phyloP scores from a whole-genome alignment of 768 basidiomycete genomes.

The Tremella mesenterica region DNA sequence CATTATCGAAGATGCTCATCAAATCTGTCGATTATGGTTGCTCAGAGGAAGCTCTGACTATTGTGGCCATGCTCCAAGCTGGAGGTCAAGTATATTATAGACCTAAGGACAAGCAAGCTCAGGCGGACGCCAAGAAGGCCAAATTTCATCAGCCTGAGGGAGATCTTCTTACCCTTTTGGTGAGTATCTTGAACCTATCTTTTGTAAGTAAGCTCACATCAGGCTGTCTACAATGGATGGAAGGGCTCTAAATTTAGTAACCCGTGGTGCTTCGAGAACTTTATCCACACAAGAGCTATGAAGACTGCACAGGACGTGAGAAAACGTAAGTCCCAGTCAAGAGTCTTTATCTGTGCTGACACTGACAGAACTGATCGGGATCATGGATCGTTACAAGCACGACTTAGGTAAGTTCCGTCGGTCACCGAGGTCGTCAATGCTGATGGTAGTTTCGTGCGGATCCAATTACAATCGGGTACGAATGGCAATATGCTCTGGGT shows the following conservation, averaged over 20 bases:
- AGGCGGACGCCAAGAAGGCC: constrained; percentile 98
- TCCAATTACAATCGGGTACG: constrained; percentile 86
- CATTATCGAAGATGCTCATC: constrained; percentile 94
- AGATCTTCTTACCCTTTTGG: constrained; percentile 56
- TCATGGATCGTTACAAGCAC: constrained; percentile 99
- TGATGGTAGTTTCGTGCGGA: constrained; percentile 52
- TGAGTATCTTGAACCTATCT: constrained; percentile 43
- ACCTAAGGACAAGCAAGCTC: constrained; percentile 98
- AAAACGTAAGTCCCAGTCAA: constrained; percentile 52
- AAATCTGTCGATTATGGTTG: constrained; percentile 95
- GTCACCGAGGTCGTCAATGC: not conserved
- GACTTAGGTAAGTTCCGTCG: constrained; percentile 53
- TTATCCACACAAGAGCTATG: constrained; percentile 96
- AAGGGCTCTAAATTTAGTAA: constrained; percentile 92
- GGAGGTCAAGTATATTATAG: constrained; percentile 89
- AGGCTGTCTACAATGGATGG: constrained; percentile 97
- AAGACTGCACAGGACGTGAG: constrained; percentile 92
- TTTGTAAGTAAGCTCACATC: constrained; percentile 52
- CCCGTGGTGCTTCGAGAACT: constrained; percentile 99
- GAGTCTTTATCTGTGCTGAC: constrained; percentile 4
- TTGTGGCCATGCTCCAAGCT: constrained; percentile 95
- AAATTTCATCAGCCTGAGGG: constrained; percentile 98
- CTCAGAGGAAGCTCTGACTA: constrained; percentile 93
- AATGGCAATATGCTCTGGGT: constrained; percentile 92
- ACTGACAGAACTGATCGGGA: constrained; percentile 66